Base-by-base conservation (phyloP, 106 monocot species). In the Dioscorea dumetorum region DNA sequence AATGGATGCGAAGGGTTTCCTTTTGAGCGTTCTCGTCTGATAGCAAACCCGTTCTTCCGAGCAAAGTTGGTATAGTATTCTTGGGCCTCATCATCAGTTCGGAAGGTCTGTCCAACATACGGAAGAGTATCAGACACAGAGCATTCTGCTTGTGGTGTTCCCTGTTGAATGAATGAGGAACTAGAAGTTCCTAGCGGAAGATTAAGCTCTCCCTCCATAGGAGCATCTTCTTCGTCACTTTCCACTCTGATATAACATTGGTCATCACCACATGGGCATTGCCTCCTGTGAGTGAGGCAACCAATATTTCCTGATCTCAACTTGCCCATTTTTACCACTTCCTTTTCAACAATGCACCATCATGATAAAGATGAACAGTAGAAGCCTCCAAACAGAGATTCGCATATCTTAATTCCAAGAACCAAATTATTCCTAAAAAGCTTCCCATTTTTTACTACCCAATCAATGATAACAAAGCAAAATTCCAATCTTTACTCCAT, bases 41-140 rank as follows among this genome's bases (percentile, higher is more conserved):
- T 87, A 16, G 91, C 84, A 57, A 91, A 91, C 7, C 91, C 91
- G 73, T 82, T 87, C 58, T 61, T 81, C 62, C 81, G 70, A 11
- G 91, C 91, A 80, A 91, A 91, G 60, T 77, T 84, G 50, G 74
- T 84, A 49, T 91, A 91, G 22, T 72, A 78, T 52, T 91, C 87
- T 77, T 87, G 78, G 11, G 87, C 91, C 67, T 91, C 91, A 57
- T 87, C 81, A 64, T 87, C 91, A n/a, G 78, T 82, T 66, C 72
- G 67, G 60, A 91, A 91, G 53, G 80, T 70, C 58, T 87, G 91
- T 33, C 91, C 91, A 4, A 87, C 79, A 68, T 79, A 77, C 12
- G 85, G 85, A 58, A 77, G 72, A 20, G 72, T 76, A 28, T 67
- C 52, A 3, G 58, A 24, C 48, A 21, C 32, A 49, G 24, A 48